Conservation (phyloP, 169 alveolate genomes). For the Theileria parva region DNA sequence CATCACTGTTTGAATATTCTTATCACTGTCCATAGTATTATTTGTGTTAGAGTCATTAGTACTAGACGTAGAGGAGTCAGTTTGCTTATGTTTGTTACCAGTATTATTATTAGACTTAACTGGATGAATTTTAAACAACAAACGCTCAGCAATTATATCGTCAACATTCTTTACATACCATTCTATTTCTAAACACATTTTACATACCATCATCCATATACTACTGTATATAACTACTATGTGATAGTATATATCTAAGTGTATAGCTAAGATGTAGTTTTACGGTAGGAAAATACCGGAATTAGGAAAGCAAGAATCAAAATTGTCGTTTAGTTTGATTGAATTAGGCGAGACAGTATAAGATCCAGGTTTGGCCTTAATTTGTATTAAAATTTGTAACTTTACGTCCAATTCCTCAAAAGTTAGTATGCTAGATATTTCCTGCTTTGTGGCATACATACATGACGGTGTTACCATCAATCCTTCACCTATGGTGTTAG, state of each 20-base stretch:
- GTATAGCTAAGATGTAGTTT: neutral
- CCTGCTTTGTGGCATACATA: slow-evolving; percentile 61
- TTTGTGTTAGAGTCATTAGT: neutral
- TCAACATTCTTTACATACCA: slow-evolving; percentile 45
- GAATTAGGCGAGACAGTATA: slow-evolving; percentile 19
- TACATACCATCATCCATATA: neutral
- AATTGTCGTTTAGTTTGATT: neutral
- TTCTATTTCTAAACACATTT: slow-evolving; percentile 40
- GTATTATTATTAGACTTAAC: neutral
- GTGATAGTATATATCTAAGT: neutral
- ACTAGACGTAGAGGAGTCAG: neutral
- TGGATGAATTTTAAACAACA: slow-evolving; percentile 44
- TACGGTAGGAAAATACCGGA: slow-evolving; percentile 15
- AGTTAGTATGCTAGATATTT: slow-evolving; percentile 36
- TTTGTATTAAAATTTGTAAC: slow-evolving; percentile 50
- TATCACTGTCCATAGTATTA: neutral
- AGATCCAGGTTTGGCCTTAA: slow-evolving; percentile 40
- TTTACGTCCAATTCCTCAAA: slow-evolving; percentile 43
- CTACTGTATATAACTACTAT: too few species aligned
- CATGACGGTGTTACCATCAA: slow-evolving; percentile 56
- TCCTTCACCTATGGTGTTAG: neutral
- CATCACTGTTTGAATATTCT: neutral
- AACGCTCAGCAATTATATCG: slow-evolving; percentile 36
- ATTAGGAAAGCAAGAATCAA: slow-evolving; percentile 66
- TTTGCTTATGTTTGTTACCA: neutral